A percentile compares a stretch with the other conserved stretches of the same genome.
Evolutionary conservation across 177 flowering plant species (phyloP).

Genomic region (Vitis hybrid): DNA sequence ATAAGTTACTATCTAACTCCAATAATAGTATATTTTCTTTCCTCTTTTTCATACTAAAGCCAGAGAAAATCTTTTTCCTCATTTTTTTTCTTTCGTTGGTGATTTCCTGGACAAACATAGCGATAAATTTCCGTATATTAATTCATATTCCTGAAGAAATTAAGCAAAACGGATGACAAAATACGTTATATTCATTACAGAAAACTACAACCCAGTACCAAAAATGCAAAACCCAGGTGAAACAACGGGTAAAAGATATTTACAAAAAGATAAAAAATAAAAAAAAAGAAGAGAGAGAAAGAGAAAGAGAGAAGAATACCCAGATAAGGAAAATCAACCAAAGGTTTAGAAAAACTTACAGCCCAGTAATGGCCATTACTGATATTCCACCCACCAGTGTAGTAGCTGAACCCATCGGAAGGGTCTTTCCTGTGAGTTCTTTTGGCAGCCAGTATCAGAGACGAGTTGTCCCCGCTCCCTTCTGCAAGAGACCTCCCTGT

Average conservation of each 20-base stretch:
- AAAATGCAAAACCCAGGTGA: slow-evolving; percentile 2
- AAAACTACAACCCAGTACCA: neutral
- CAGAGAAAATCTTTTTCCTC: too few relatives aligned
- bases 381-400: slow-evolving; percentile 47
- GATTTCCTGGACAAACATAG: too few relatives aligned
- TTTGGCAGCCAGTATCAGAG: slow-evolving; percentile 43
- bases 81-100: too few relatives aligned
- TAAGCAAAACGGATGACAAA: neutral
- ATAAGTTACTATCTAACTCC: too few relatives aligned
- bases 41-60: too few relatives aligned
- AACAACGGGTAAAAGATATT: neutral
- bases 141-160: too few relatives aligned
- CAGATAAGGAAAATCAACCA: neutral
- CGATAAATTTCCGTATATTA: too few relatives aligned
- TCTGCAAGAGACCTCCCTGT: slow-evolving; percentile 33
- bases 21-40: too few relatives aligned
- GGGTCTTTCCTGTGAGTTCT: slow-evolving; percentile 46
- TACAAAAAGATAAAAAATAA: neutral
- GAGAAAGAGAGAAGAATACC: neutral
- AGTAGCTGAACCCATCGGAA: slow-evolving; percentile 22
- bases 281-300: neutral
- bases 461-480: slow-evolving; percentile 14
- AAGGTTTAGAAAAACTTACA: slow-evolving; percentile 22
- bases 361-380: slow-evolving; percentile 44
- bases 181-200: neutral